phyloP scores from a whole-genome alignment of 768 basidiomycete genomes.

The Suillus bovinus region DNA sequence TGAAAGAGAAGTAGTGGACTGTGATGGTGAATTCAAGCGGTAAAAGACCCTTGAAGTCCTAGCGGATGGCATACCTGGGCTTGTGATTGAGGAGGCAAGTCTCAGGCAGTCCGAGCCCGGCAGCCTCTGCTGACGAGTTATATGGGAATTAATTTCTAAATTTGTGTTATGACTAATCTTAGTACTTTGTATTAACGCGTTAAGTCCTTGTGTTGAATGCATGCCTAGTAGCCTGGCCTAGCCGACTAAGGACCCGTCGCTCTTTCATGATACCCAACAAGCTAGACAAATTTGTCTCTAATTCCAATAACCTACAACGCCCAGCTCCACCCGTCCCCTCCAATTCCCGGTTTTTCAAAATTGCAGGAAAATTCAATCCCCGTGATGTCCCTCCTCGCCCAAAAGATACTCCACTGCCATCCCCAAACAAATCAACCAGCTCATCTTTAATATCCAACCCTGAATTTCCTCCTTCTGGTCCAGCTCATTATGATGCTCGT shows the following conservation, averaged over 20 bases:
- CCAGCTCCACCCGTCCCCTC: constrained; percentile 2
- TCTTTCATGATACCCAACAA: constrained; percentile 20
- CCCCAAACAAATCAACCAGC: constrained; percentile 9
- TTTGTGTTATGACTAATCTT: not conserved
- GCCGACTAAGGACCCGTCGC: not conserved
- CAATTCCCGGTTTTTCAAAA: constrained; percentile 13
- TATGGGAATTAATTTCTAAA: constrained; percentile 12
- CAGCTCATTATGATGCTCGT: constrained; percentile 61
- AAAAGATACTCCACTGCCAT: constrained; percentile 4
- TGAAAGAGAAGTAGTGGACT: constrained; percentile 77
- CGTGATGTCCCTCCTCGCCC: constrained; percentile 6
- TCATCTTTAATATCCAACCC: constrained; percentile 11
- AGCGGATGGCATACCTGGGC: constrained; percentile 20
- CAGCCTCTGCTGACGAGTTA: constrained; percentile 6
- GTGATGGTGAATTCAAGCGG: constrained; percentile 49
- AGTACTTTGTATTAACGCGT: not conserved
- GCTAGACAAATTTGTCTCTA: constrained; percentile 12
- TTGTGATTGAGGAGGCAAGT: constrained; percentile 1
- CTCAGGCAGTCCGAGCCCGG: constrained; percentile 1
- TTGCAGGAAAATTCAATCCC: constrained; percentile 10
- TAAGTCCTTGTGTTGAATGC: constrained; percentile 1
- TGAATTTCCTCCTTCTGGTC: constrained; percentile 60
- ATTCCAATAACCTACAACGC: constrained; percentile 4
- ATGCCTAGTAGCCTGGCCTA: constrained; percentile 7
- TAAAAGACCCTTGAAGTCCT: constrained; percentile 38